Evolutionary conservation across 176 grass and related monocot genomes (phyloP), one percentile per base, ranked within the genome.

Genomic region (Paspalum vaginatum): DNA sequence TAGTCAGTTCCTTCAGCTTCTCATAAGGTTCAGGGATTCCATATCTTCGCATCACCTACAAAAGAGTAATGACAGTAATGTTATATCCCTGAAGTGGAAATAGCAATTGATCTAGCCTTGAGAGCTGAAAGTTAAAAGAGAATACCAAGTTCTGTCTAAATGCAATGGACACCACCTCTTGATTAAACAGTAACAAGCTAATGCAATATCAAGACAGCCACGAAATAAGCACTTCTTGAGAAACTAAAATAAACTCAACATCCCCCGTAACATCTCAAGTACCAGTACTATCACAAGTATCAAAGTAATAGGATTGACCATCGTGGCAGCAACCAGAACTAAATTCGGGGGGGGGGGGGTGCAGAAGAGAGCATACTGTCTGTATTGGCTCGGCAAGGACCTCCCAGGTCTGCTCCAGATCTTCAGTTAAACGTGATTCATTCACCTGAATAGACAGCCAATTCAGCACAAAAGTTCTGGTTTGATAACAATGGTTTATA

Each of bases 351-450:
- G 16, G n/a, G 13, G 41, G 69, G 40, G n/a, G 13, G 41, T 61
- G 40, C 48, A 81, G 4, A 26, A 55, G 14, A 85, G 68, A 81
- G 59, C 32, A 76, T 90, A 95, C 93, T 32, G 93, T 99, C 83
- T 93, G 97, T 76, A 99, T 91, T 77, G 91, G 88, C 27, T 99
- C 97, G 4, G 85, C 97, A 85, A 99, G 93, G 81, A 99, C 87
- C 74, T 95, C 93, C 93, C 97, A 99, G 46, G 93, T 99, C 58
- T 89, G 82, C 64, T 95, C 93, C 88, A 93, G 82, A 85, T 99
- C 93, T 85, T 95, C 86, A 91, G 65, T 63, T 58, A 99, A 76
- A 68, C 76, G 76, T 18, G 73, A 58, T 54, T 88, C 74, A 70
- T 96, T 95, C 65, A 99, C 97, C 97, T 99, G 87, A 50, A 70